Evolutionary conservation across 164 flowering plant genomes (phyloP).

Genomic region (grape (Vitis vinifera)): ASM3070453v1 NC_081806.1:1966501-1967000

Average conservation of each 20-base stretch:
- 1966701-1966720: slow-evolving; percentile 15
- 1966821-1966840: too few species aligned
- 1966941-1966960: too few species aligned
- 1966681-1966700: neutral
- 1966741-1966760: slow-evolving; percentile 52
- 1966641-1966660: neutral
- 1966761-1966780: slow-evolving; percentile 71
- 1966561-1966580: slow-evolving; percentile 61
- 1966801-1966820: neutral
- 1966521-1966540: neutral
- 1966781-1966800: slow-evolving; percentile 56
- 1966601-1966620: slow-evolving; percentile 40
- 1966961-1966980: too few species aligned
- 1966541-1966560: slow-evolving; percentile 60
- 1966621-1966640: neutral
- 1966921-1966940: too few species aligned
- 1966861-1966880: too few species aligned
- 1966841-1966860: too few species aligned
- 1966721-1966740: slow-evolving; percentile 78
- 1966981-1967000: too few species aligned
- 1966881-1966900: too few species aligned
- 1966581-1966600: slow-evolving; percentile 72
- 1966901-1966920: too few species aligned
- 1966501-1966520: neutral
- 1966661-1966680: neutral